Conservation (phyloP, 805 yeast species). For the Blastobotrys muscicola region DNA sequence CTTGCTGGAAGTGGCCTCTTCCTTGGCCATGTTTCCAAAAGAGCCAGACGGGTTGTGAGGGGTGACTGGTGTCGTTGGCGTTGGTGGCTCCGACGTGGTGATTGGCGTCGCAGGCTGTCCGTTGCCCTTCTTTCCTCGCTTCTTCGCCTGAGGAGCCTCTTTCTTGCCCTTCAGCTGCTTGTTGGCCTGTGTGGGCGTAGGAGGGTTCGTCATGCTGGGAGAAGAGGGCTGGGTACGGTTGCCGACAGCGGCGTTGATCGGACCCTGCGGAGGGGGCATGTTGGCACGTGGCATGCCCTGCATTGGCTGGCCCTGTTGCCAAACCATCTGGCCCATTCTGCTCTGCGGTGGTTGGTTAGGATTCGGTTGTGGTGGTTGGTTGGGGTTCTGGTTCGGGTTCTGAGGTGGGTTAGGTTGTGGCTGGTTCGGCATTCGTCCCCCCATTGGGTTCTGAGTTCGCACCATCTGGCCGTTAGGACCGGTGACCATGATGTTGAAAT, state of each 20-base stretch:
- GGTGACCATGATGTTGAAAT: constrained; percentile 25
- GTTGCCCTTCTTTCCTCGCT: constrained; percentile 17
- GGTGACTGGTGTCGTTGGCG: constrained; percentile 35
- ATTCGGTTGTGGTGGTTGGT: constrained; percentile 7
- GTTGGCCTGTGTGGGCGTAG: constrained; percentile 17
- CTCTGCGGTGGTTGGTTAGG: constrained; percentile 5
- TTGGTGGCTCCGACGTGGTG: constrained; percentile 31
- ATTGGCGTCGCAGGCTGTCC: constrained; percentile 19
- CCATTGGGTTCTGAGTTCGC: constrained; percentile 10
- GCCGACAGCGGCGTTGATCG: constrained; percentile 11
- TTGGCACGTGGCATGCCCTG: constrained; percentile 5
- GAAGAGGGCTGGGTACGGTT: constrained; percentile 21
- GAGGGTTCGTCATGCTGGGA: constrained; percentile 16
- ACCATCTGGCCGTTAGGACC: constrained; percentile 18
- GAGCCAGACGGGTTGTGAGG: constrained; percentile 27
- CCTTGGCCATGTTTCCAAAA: constrained; percentile 5
- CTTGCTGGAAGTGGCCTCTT: constrained; percentile 1
- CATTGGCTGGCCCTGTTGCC: constrained; percentile 11
- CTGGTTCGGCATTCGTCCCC: constrained; percentile 6
- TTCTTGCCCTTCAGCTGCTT: constrained; percentile 15
- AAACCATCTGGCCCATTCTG: constrained; percentile 4
- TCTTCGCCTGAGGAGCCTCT: constrained; percentile 10
- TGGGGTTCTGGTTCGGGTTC: constrained; percentile 5
- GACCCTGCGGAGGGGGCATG: constrained; percentile 22
- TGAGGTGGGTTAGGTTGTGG: neutral